Base-by-base conservation (phyloP, 1,139 yeast species). In the Geotrichum phurueaensis region DNA sequence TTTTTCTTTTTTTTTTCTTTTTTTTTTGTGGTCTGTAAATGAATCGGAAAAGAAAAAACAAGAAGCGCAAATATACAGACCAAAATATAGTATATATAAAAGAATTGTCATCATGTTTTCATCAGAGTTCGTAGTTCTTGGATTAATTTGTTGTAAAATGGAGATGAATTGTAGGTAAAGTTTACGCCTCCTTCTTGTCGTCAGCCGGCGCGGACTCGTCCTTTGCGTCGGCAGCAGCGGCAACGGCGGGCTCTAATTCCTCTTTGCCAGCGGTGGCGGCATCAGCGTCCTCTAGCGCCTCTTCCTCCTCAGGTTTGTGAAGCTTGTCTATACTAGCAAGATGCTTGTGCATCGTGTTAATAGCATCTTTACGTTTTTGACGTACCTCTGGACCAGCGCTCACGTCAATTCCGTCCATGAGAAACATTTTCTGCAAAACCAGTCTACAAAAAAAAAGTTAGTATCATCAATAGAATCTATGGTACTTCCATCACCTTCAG, bases 391-490 rank as follows among this genome's bases (percentile, higher is more conserved):
- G 54, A 7, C 73, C 71, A 2, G 68, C 76, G 29, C 68, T 63
- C 18, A 73, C 75, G 59, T 76, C 79, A 45, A 77, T 69, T 54
- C 73, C 75, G 65, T 77, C 80, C 43, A 77, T 69, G 54, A 70
- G 61, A 58, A 77, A 72, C 67, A 76, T 71, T 60, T 73, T 72
- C 61, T 76, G 79, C 36, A 77, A 68, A 43, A 77, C 71, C 54
- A 54, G 47, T 25, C 58, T 56, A 36, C 15, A 22, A 31, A 51
- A 20, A 20, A 20, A 52, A 33, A 31, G 33, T 20, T 9, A 52
- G 31, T 9, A 31, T n/a, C 20, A 50, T 12, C 27, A 51, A 51
- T 27, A 50, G 12, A 18, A 31, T 13, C 15, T 4, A 18, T 7
- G 4, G 15, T 4, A 10, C 33, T 29, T 10, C 45, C 31, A 6